Percentiles rank a stretch among this genome's conserved stretches.
Evolutionary conservation across 495 filamentous ascomycete species (phyloP).

Genomic region (Usnea hakonensis): DNA sequence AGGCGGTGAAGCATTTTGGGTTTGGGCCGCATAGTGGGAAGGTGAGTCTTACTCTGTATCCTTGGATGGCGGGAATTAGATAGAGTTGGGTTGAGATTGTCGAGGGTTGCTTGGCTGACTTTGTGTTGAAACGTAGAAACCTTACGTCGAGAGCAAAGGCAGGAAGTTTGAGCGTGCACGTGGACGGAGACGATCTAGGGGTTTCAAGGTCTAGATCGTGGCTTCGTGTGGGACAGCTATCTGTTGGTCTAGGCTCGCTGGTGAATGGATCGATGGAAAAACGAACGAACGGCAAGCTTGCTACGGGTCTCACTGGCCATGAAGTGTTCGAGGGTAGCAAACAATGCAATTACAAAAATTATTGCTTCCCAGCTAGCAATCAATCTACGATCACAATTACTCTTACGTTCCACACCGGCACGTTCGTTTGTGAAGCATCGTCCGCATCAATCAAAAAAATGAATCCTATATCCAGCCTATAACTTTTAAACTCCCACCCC

Average conservation of each 20-base stretch:
- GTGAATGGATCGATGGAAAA: neutral
- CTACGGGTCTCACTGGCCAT: neutral
- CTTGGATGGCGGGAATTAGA: constrained; percentile 30
- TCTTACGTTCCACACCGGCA: neutral
- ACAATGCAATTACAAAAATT: neutral
- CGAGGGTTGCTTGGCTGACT: constrained; percentile 31
- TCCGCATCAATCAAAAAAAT: neutral
- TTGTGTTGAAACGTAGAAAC: constrained; percentile 54
- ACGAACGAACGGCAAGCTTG: neutral
- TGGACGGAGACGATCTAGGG: constrained; percentile 89
- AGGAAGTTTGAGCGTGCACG: constrained; percentile 98
- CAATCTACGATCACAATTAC: neutral
- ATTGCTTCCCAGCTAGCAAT: neutral
- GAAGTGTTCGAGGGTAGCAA: neutral
- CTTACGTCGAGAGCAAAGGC: constrained; percentile 94
- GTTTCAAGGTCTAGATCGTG: constrained; percentile 89
- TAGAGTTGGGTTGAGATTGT: neutral
- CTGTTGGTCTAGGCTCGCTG: neutral
- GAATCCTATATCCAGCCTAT: neutral
- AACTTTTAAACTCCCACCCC: neutral
- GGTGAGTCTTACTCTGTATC: neutral
- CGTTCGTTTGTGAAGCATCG: neutral
- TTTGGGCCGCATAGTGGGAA: constrained; percentile 96
- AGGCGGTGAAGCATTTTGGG: constrained; percentile 98
- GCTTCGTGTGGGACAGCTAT: neutral